Conservation (phyloP, 164 flowering plant genomes). For the Berberis vulgaris region DNA sequence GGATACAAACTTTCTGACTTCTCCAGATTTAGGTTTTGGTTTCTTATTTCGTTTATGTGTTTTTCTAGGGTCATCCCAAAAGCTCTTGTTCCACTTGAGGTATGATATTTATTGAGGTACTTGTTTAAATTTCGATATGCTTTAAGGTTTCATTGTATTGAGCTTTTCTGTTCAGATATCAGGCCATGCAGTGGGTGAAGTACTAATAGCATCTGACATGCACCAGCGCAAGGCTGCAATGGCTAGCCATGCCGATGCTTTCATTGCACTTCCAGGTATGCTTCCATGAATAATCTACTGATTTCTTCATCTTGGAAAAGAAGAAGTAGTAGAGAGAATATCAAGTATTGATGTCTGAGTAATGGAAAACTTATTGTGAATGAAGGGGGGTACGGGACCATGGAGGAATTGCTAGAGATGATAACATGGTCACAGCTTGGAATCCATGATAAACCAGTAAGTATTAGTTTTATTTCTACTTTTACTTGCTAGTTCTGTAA, state of each 20-base stretch:
- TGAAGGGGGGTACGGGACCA: constrained; percentile 64
- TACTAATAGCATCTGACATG: constrained; percentile 47
- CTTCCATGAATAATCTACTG: not conserved
- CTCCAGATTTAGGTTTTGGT: not conserved
- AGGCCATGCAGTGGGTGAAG: constrained; percentile 50
- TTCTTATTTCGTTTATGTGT: not conserved
- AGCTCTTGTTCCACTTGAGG: constrained; percentile 63
- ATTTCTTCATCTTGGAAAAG: not conserved
- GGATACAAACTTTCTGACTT: not conserved
- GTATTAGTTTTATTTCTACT: not conserved
- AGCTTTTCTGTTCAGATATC: constrained; percentile 33
- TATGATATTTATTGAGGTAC: constrained; percentile 13
- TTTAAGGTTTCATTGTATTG: not conserved
- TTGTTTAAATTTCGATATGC: not conserved
- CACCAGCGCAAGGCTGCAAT: constrained; percentile 61
- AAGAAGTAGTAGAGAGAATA: not conserved
- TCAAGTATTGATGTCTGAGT: not conserved
- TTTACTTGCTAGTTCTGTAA: not conserved
- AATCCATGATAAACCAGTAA: constrained; percentile 64
- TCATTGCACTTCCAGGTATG: constrained; percentile 53
- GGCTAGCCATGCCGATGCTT: constrained; percentile 54
- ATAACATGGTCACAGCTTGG: constrained; percentile 63
- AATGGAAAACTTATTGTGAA: not conserved
- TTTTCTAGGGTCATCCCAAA: constrained; percentile 51
- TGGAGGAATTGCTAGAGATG: constrained; percentile 60